Evolutionary conservation across 257 asterid genomes (phyloP), one percentile per base, ranked within the genome.

Genomic region (Nicotiana otophora): DNA sequence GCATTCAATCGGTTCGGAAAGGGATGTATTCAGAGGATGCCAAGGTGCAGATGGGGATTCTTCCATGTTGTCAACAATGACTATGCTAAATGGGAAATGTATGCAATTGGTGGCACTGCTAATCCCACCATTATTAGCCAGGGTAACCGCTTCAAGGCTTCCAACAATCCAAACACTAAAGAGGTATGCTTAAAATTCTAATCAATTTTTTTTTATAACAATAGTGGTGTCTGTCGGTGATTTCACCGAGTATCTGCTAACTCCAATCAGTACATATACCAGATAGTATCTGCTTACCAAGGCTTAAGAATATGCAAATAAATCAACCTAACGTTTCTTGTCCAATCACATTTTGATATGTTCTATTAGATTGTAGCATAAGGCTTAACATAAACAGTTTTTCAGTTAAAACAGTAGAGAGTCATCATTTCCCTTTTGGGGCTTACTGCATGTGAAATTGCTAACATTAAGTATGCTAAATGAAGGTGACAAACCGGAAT

Each of bases 81-180:
- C 86, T 94, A 94, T 82, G 74, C 90, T 62, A 88, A 87, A 4
- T 94, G 98, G 97, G 80, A 87, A 77, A 87, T 92, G 94, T 94
- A 94, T 12, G 98, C 98, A 80, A 90, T 94, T 30, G 97, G 98
- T 1, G 97, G 98, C 4, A 94, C 97, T 51, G 88, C 95, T 2
- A 85, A 88, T 69, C 95, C 98, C 78, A 92, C 95, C 57, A 93
- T 94, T 75, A 81, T 94, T 81, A 92, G 98, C 95, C 97, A 92
- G 89, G 98, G 98, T 10, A 94, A 94, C 82, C 89, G 97, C 15
- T 92, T 90, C 94, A 91, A 84, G 87, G 95, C 97, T 77, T 78
- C 94, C 5, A 28, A 86, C 34, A 84, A 89, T 58, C 78, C 78
- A 0, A 19, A 65, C 87, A 85, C 92, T 28, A 94, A 93, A 76